Evolutionary conservation across 768 basidiomycete genomes (phyloP).

Genomic region (Leccinum ochraceum): DNA sequence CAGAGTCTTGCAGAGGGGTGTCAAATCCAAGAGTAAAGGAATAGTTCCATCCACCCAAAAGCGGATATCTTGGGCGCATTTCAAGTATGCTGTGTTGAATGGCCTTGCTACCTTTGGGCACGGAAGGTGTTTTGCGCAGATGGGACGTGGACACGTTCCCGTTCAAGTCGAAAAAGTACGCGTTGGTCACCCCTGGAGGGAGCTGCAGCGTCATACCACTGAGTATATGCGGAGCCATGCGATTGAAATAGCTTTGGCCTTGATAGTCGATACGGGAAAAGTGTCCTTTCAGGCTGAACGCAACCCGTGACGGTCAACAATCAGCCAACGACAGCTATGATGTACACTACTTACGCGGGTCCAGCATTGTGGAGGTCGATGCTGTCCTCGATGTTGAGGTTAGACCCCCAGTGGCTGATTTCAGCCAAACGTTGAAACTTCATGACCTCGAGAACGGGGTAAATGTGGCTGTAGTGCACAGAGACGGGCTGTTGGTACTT

Average conservation of each 20-base stretch:
- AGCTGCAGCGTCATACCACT: conserved; percentile 76
- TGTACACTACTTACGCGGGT: conserved; percentile 63
- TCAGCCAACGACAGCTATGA: neutral
- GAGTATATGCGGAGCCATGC: conserved; percentile 67
- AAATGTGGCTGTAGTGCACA: conserved; percentile 82
- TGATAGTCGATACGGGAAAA: conserved; percentile 93
- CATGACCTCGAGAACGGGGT: conserved; percentile 76
- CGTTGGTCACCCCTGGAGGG: conserved; percentile 76
- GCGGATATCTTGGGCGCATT: conserved; percentile 84
- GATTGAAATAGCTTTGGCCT: conserved; percentile 67
- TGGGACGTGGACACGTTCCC: conserved; percentile 97
- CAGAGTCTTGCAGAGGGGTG: conserved; percentile 74
- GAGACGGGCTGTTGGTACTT: conserved; percentile 63
- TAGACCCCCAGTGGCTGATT: conserved; percentile 96
- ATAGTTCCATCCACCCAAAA: conserved; percentile 98
- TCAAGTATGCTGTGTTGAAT: conserved; percentile 72
- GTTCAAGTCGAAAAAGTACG: conserved; percentile 89
- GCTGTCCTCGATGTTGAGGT: conserved; percentile 90
- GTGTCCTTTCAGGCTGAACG: conserved; percentile 82
- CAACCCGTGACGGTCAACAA: conserved; percentile 1
- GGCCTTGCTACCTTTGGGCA: conserved; percentile 53
- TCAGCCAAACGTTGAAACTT: conserved; percentile 78
- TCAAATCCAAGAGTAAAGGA: conserved; percentile 94
- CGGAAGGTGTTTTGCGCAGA: conserved; percentile 68
- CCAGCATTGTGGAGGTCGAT: conserved; percentile 87